Evolutionary conservation across 1,139 yeast species (phyloP), one percentile per base, ranked within the genome.

Genomic region (Magnusiomyces fungicola): DNA sequence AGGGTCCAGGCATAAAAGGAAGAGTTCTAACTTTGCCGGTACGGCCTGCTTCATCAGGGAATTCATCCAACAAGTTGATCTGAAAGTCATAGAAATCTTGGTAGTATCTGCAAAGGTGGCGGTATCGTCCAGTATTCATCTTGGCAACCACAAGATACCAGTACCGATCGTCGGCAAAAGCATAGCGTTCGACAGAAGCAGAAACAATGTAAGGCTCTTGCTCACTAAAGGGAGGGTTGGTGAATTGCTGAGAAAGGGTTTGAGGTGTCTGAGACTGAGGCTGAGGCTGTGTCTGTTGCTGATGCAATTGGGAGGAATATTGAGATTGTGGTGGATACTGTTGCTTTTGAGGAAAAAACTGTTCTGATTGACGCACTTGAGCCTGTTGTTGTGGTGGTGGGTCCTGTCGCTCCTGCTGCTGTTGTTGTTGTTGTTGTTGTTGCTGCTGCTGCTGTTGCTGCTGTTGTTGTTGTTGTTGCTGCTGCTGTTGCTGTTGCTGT

Each of bases 51-150:
- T 92, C 98, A 56, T 75, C 81, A 2, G 97, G 97, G 71, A 86
- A 92, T 43, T 83, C 75, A 60, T 86, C 95, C 50, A 92, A 72
- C 47, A 94, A 71, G 55, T 77, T 80, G 47, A 90, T 92, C 65
- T 94, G 98, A 62, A 90, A 78, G 67, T 92, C 96, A 66, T 90
- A 92, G 65, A 94, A 94, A 69, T 94, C 98, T 65, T 92, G 97
- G 67, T 94, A 94, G 68, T 79, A 90, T 56, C 98, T 77, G 67
- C 94, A 89, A 56, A 94, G 71, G 54, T 81, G 78, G 53, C 97
- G 75, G 36, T 70, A 69, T 51, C 76, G 74, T 9, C 95, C 95
- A 62, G 82, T 81, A 34, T 83, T 76, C 56, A 89, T 69, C 51
- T 78, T 75, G 37, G 87, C 89, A 37, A 78, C 74, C 2, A 92